A percentile compares a stretch with the other conserved stretches of the same genome.
These are phyloP conservation scores for Xylaria nigripes DNA, from an alignment of 495 filamentous ascomycete species.

Conservation along the genomic window DNA sequence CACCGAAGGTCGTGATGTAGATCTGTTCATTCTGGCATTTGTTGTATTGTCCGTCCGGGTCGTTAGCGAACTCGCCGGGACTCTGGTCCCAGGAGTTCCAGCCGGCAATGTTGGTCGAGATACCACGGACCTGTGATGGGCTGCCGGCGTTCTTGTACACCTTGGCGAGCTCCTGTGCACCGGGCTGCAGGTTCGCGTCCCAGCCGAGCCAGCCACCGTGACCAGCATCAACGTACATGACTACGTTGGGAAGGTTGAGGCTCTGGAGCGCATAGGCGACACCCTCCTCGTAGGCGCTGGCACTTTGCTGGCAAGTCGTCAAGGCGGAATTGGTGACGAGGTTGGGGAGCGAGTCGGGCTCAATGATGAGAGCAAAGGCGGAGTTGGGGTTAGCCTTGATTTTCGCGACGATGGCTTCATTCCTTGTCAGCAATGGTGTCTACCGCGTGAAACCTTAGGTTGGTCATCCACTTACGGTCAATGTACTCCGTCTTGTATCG, in stretches of 20 bases:
- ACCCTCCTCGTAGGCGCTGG: constrained; percentile 57
- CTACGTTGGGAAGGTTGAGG: constrained; percentile 68
- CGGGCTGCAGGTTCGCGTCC: constrained; percentile 66
- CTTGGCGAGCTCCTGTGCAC: constrained; percentile 57
- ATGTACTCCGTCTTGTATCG: constrained; percentile 65
- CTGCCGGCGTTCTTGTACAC: constrained; percentile 58
- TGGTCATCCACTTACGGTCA: constrained; percentile 40
- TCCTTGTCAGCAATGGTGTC: constrained; percentile 19
- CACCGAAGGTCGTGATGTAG: constrained; percentile 60
- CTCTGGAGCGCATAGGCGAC: constrained; percentile 63
- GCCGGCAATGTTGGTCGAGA: constrained; percentile 72
- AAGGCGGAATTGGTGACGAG: constrained; percentile 65
- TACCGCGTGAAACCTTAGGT: too few relatives aligned
- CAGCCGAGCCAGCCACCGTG: constrained; percentile 80
- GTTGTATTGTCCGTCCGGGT: constrained; percentile 48
- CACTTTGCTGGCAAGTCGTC: constrained; percentile 54
- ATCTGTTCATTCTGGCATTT: constrained; percentile 61
- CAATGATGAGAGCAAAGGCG: constrained; percentile 49
- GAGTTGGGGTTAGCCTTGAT: constrained; percentile 48
- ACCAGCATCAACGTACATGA: constrained; percentile 79
- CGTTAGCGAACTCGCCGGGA: constrained; percentile 59
- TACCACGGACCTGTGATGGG: constrained; percentile 59
- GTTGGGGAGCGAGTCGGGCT: constrained; percentile 76
- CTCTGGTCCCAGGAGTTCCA: constrained; percentile 57
- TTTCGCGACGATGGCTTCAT: constrained; percentile 47